Percentiles rank a stretch among this genome's conserved stretches.
phyloP scores from a whole-genome alignment of 805 yeast genomes.

The Saturnispora diversa region DNA sequence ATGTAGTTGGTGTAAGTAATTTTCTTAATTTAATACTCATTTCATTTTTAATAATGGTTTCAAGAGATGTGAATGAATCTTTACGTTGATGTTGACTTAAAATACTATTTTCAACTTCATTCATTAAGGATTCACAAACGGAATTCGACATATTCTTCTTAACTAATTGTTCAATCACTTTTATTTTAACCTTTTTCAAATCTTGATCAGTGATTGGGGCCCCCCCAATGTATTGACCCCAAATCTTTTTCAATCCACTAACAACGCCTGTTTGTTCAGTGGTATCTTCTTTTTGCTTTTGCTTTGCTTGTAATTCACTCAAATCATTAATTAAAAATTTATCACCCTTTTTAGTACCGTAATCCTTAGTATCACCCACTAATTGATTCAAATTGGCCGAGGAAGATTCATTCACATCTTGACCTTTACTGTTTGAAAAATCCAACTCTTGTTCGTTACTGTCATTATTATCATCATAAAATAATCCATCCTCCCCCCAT shows the following conservation, averaged over 20 bases:
- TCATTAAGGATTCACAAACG: slow-evolving; percentile 66
- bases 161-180: slow-evolving; percentile 68
- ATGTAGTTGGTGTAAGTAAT: slow-evolving; percentile 84
- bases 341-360: slow-evolving; percentile 43
- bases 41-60: slow-evolving; percentile 56
- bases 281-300: slow-evolving; percentile 15
- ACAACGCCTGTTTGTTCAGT: background rate
- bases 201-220: slow-evolving; percentile 57
- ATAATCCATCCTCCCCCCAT: slow-evolving; percentile 60
- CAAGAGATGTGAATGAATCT: slow-evolving; percentile 65
- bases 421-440: slow-evolving; percentile 38
- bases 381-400: slow-evolving; percentile 25
- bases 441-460: slow-evolving; percentile 36
- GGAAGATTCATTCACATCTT: slow-evolving; percentile 13
- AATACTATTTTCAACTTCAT: slow-evolving; percentile 60
- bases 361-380: slow-evolving; percentile 33
- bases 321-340: slow-evolving; percentile 61
- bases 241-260: slow-evolving; percentile 24
- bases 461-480: slow-evolving; percentile 36
- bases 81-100: slow-evolving; percentile 70
- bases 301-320: too few species aligned
- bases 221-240: slow-evolving; percentile 59
- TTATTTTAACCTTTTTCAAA: slow-evolving; percentile 53
- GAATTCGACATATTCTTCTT: slow-evolving; percentile 87
- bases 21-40: slow-evolving; percentile 60